Evolutionary conservation across 2,329 filamentous ascomycete genomes (phyloP), one percentile per base, ranked within the genome.

Genomic region (Ceratocystis papillata): DNA sequence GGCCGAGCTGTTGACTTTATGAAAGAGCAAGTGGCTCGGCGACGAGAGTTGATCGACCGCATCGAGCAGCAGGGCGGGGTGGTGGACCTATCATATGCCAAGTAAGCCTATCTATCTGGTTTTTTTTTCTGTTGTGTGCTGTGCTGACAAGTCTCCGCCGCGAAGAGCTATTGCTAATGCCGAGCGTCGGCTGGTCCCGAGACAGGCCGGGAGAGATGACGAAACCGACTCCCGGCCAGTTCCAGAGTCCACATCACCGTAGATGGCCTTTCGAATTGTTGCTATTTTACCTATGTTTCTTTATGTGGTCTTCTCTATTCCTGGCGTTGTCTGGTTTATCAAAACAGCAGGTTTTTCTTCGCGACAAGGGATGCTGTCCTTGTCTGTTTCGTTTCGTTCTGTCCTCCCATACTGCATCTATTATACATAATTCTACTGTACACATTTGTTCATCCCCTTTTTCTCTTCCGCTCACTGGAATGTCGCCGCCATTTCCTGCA

Each of bases 1-100:
- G 84, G 86, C 69, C 82, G 82, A 69, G 88, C 87, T 0, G 83
- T 88, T 37, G 84, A 87, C 15, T 87, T 80, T 69, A 86, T 89
- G 72, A 79, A 79, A 53, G 76, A 84, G 68, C 79, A 86, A 72
- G 75, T 89, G 7, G 76, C 79, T 61, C 81, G 83, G 72, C 79
- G 87, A 20, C 79, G 82, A 65, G 75, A 78, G 28, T 75, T 89
- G 66, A 78, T 88, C 64, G 76, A 79, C 30, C 77, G 80, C 68
- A 79, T 87, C 50, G 83, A 88, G 71, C 79, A 77, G 61, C 77
- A 78, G 15, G 84, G 85, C 15, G 83, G 83, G 1, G 76, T 77
- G 2, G 81, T 89, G 1, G 76, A 79, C 33, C 63, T 41, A 8
- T 53, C 48, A 4, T 67, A 67, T 50, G 25, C 60, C 8, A 67